phyloP scores from a whole-genome alignment of 257 asterid genomes.

The Cynanchum wilfordii region DNA sequence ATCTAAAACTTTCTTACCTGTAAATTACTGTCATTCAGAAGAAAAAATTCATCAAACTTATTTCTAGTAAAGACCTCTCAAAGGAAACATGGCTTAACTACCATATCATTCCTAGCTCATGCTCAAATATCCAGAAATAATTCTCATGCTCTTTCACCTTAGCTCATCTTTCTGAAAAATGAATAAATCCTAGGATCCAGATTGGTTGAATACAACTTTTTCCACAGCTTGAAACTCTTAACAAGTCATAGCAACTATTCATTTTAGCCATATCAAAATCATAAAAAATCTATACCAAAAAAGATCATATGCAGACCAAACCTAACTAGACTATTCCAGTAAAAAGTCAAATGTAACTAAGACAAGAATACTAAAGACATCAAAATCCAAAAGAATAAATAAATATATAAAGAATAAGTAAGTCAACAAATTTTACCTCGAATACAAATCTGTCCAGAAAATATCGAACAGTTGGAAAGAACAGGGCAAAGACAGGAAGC shows the following conservation, averaged over 20 bases:
- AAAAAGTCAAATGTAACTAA: not conserved
- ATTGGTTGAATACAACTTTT: not conserved
- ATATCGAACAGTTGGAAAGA: constrained; percentile 70
- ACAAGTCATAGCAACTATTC: not conserved
- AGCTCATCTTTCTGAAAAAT: not conserved
- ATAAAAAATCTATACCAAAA: not conserved
- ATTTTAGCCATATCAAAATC: not conserved
- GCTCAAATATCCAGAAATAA: not conserved
- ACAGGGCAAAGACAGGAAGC: constrained; percentile 67
- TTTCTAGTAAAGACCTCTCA: not conserved
- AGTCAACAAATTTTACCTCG: constrained; percentile 43
- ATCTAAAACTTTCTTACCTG: not conserved
- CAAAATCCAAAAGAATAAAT: not conserved
- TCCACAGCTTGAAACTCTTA: not conserved
- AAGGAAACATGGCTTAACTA: not conserved
- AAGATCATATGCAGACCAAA: not conserved
- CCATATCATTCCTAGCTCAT: not conserved
- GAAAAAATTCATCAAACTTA: not conserved
- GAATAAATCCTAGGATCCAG: not conserved
- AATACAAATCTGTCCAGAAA: constrained; percentile 88
- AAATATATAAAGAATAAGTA: not conserved
- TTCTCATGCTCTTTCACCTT: not conserved
- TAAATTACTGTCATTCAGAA: not conserved
- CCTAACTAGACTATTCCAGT: not conserved
- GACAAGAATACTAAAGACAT: not conserved